Evolutionary conservation across 345 rosid genomes (phyloP).

Genomic region (Garcia nutans): DNA sequence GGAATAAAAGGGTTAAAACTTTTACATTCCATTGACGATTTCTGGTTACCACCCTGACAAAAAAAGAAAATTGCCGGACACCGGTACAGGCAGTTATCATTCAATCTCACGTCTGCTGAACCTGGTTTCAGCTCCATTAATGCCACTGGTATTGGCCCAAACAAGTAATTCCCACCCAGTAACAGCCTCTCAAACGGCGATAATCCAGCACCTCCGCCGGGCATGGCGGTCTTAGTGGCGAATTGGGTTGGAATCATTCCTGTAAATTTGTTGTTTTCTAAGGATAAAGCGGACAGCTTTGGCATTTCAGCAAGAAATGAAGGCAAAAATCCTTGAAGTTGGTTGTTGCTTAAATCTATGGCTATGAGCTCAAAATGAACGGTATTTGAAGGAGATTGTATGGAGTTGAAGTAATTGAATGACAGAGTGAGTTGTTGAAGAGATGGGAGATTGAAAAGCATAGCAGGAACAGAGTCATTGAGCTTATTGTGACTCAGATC

Average conservation of each 20-base stretch:
- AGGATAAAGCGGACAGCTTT: constrained; percentile 41
- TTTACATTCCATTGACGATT: constrained; percentile 62
- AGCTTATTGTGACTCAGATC: constrained; percentile 73
- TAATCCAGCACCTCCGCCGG: constrained; percentile 42
- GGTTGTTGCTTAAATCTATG: constrained; percentile 41
- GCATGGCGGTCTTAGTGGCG: constrained; percentile 36
- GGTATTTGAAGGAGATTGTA: constrained; percentile 23
- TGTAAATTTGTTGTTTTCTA: constrained; percentile 41
- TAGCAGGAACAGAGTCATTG: constrained; percentile 46
- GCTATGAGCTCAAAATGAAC: constrained; percentile 53
- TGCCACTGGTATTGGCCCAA: constrained; percentile 68
- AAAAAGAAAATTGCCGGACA: constrained; percentile 72
- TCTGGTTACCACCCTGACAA: constrained; percentile 72
- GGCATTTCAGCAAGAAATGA: constrained; percentile 40
- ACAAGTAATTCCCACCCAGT: constrained; percentile 83
- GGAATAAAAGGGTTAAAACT: constrained; percentile 51
- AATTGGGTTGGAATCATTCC: constrained; percentile 45
- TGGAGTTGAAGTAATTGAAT: constrained; percentile 56
- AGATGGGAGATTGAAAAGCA: constrained; percentile 59
- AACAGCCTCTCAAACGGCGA: constrained; percentile 62
- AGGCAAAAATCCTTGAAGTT: constrained; percentile 36
- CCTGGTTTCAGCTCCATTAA: constrained; percentile 62
- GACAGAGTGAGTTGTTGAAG: constrained; percentile 82
- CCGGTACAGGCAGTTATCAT: constrained; percentile 65
- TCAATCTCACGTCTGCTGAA: constrained; percentile 52